These are phyloP conservation scores for Eutrema japonicum DNA, from an alignment of 345 rosid species.

Conservation along the genomic window DNA sequence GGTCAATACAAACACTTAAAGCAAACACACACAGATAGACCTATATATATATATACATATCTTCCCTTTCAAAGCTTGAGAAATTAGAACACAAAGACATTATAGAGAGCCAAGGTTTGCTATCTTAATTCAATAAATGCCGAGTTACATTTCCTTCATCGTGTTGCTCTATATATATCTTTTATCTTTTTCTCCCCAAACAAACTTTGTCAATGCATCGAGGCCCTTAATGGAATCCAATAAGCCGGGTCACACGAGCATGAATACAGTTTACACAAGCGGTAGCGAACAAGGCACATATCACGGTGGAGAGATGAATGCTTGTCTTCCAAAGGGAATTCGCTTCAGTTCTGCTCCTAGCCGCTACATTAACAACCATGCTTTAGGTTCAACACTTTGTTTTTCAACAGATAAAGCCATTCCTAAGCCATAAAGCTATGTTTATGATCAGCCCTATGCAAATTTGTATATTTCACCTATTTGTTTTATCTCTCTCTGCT, in stretches of 20 bases:
- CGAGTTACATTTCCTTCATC: constrained; percentile 27
- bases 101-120: neutral
- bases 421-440: constrained; percentile 25
- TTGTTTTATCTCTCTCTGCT: constrained; percentile 11
- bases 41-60: constrained; percentile 29
- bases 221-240: constrained; percentile 28
- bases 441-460: neutral
- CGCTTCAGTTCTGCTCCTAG: constrained; percentile 41
- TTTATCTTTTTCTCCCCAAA: neutral
- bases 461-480: constrained; percentile 21
- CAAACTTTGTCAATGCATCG: constrained; percentile 16
- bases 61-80: neutral
- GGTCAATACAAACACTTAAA: constrained; percentile 26
- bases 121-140: constrained; percentile 28
- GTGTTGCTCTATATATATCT: neutral
- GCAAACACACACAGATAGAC: neutral
- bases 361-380: constrained; percentile 38
- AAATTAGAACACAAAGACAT: constrained; percentile 13
- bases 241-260: neutral
- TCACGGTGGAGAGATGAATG: constrained; percentile 3
- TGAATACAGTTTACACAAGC: constrained; percentile 15
- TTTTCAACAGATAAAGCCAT: constrained; percentile 33
- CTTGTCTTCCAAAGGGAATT: constrained; percentile 42
- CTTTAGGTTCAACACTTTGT: constrained; percentile 39
- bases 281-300: constrained; percentile 9